Evolutionary conservation across 768 basidiomycete genomes (phyloP).

Genomic region (Obba rivulosa): DNA sequence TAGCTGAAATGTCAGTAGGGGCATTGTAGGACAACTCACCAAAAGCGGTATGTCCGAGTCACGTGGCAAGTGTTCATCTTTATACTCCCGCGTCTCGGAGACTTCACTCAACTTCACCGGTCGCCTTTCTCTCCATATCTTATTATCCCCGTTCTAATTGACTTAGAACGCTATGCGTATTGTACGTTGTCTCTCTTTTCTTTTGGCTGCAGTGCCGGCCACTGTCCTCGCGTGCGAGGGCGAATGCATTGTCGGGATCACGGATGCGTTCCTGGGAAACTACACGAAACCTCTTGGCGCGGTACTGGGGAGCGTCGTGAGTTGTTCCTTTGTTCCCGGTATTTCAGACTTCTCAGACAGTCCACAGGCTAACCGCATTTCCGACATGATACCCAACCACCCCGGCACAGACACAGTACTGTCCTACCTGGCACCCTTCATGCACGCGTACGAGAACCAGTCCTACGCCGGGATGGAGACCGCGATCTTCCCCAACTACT

Average conservation of each 20-base stretch:
- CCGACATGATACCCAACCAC: slow-evolving; percentile 27
- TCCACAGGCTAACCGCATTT: slow-evolving; percentile 32
- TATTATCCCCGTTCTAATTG: too few relatives aligned
- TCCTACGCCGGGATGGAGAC: slow-evolving; percentile 41
- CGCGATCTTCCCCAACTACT: slow-evolving; percentile 64
- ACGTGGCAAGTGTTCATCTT: background rate
- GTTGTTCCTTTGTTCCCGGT: slow-evolving; percentile 12
- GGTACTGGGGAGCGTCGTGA: slow-evolving; percentile 39
- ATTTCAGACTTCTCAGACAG: slow-evolving; percentile 6
- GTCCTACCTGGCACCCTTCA: slow-evolving; percentile 41
- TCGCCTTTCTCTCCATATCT: too few relatives aligned
- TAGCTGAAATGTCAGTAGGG: too few relatives aligned
- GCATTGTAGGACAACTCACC: too few relatives aligned
- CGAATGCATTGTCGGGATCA: slow-evolving; percentile 58
- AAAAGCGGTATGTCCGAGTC: too few relatives aligned
- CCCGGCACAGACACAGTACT: slow-evolving; percentile 14
- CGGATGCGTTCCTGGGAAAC: slow-evolving; percentile 47
- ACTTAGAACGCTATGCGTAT: slow-evolving; percentile 20
- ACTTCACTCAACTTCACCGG: background rate
- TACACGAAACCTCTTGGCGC: slow-evolving; percentile 39
- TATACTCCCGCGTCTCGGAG: slow-evolving; percentile 3
- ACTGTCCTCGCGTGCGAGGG: slow-evolving; percentile 60
- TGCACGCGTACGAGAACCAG: slow-evolving; percentile 38
- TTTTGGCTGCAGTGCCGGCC: slow-evolving; percentile 25
- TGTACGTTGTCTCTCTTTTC: slow-evolving; percentile 8